A percentile compares a stretch with the other conserved stretches of the same genome.
Evolutionary conservation across 768 basidiomycete genomes (phyloP).

Genomic region (Tricholoma furcatifolium): DNA sequence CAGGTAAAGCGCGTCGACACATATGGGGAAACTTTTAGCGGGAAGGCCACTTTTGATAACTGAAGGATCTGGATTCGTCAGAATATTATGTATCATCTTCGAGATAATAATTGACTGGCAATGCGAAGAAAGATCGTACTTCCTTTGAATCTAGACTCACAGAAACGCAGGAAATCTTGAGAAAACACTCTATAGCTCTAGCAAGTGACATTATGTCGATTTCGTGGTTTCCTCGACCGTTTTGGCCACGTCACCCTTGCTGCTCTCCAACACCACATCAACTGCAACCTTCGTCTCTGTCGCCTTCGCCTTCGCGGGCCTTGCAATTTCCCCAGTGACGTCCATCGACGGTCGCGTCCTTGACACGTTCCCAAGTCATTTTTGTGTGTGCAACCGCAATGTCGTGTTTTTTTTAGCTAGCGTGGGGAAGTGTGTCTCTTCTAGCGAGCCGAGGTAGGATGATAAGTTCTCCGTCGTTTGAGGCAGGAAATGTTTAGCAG

Average conservation of each 20-base stretch:
- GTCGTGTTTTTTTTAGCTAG: conserved; percentile 67
- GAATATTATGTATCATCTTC: no score
- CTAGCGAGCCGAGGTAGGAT: conserved; percentile 63
- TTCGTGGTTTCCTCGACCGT: conserved; percentile 12
- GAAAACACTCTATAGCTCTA: conserved; percentile 9
- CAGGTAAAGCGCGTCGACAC: conserved; percentile 31
- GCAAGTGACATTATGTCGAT: conserved; percentile 11
- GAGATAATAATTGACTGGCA: no score
- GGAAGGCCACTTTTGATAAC: conserved; percentile 24
- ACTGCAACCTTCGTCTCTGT: conserved; percentile 13
- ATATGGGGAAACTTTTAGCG: conserved; percentile 39
- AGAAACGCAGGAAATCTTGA: background rate
- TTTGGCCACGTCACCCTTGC: no score
- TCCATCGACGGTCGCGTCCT: conserved; percentile 48
- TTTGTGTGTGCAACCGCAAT: conserved; percentile 57
- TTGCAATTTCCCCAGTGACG: conserved; percentile 37
- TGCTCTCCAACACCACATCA: no score
- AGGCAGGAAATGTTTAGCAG: conserved; percentile 85
- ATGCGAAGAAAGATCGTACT: no score
- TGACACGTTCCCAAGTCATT: conserved; percentile 59
- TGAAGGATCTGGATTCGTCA: background rate
- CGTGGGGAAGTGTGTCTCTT: conserved; percentile 67
- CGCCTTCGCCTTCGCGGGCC: conserved; percentile 25
- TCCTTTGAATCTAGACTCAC: no score
- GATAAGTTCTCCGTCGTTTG: conserved; percentile 72